Evolutionary conservation across 495 filamentous ascomycete genomes (phyloP).

Genomic region (Talaromyces thailandensis): DNA sequence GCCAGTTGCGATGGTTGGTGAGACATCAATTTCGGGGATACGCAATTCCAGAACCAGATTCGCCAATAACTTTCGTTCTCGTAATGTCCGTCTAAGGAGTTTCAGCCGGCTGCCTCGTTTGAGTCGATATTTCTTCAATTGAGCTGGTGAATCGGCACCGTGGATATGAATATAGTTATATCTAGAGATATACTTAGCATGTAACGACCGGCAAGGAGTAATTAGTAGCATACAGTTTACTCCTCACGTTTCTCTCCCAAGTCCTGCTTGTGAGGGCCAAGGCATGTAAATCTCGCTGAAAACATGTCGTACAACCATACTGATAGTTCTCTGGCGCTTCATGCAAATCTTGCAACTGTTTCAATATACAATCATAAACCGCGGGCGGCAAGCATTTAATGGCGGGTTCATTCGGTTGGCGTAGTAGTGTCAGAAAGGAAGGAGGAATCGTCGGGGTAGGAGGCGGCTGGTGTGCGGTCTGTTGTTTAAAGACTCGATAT

Average conservation of each 20-base stretch:
- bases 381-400: constrained; percentile 46
- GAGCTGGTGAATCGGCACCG: constrained; percentile 53
- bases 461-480: not conserved
- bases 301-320: constrained; percentile 61
- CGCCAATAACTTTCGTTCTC: constrained; percentile 59
- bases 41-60: constrained; percentile 66
- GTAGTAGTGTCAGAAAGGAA: constrained; percentile 23
- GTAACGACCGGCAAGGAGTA: constrained; percentile 4
- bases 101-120: constrained; percentile 61
- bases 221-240: constrained; percentile 46
- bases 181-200: constrained; percentile 25
- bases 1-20: constrained; percentile 35
- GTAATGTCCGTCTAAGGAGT: constrained; percentile 67
- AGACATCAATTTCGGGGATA: constrained; percentile 47
- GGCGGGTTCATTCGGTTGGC: constrained; percentile 23
- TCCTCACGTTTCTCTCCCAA: constrained; percentile 58
- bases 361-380: constrained; percentile 48
- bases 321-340: constrained; percentile 22
- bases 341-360: constrained; percentile 42
- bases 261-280: constrained; percentile 58
- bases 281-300: constrained; percentile 63
- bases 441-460: not conserved
- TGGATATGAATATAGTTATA: constrained; percentile 65
- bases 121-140: constrained; percentile 58
- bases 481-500: constrained; percentile 22